Evolutionary conservation across 768 basidiomycete genomes (phyloP), one percentile per base, ranked within the genome.

Genomic region (Leccinum arenicola): DNA sequence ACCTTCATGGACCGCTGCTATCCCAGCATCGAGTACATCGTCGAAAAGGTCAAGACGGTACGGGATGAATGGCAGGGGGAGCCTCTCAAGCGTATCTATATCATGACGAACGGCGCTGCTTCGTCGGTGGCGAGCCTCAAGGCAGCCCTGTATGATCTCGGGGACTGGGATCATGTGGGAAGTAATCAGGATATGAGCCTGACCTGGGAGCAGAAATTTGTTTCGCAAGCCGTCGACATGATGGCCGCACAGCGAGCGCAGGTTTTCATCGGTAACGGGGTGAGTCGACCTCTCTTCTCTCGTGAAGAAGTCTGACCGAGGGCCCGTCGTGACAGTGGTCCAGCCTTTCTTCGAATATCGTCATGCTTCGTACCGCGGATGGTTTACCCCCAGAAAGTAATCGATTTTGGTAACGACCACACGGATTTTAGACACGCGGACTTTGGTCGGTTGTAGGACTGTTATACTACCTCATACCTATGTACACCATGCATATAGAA

Each of bases 261-360:
- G 51, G 73, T 77, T n/a, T 79, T 84, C 64, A 69, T 84, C 33
- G 82, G 81, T 4, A 83, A 84, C 48, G 82, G 82, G 66, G 80
- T 79, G 57, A 63, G 80, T 67, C 12, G 10, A 50, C 10, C 19
- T 8, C 52, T 50, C 1, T 10, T 50, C 4, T 19, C 19, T 3
- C n/a, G 15, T 51, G 23, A 35, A 31, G 35, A 14, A 14, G 43
- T 52, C 45, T 61, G 48, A 61, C 61, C 14, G 4, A n/a, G 5
- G 29, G 6, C 29, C 29, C 29, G 7, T 54, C 19, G 9, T 23
- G 23, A 49, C 55, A 77, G 76, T 78, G 74, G 65, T 77, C 76
- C 19, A 76, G 76, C 21, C 59, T 77, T 23, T 74, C 76, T n/a
- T 77, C 76, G 19, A 78, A 76, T 48, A 59, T 74, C 19, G 71